Evolutionary conservation across 352 stramenopile species (phyloP).

Genomic region (Plasmopara halstedii): DNA sequence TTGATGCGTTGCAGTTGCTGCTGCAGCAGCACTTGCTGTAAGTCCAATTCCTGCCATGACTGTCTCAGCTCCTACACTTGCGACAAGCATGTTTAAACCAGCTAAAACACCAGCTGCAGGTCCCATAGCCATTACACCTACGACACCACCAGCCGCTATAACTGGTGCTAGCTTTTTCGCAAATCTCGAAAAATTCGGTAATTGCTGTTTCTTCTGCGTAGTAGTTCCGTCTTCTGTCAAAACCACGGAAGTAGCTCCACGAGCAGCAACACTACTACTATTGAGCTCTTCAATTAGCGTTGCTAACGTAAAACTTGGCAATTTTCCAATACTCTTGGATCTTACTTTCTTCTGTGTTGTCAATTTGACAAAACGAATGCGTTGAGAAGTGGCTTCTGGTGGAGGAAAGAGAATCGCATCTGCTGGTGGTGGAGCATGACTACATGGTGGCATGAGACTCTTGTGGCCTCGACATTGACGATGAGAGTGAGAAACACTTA

Average conservation of each 20-base stretch:
- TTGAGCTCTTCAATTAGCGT: slow-evolving; percentile 33
- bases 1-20: slow-evolving; percentile 44
- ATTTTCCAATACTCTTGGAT: not conserved
- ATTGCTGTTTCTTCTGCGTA: slow-evolving; percentile 8
- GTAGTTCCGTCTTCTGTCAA: not conserved
- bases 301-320: slow-evolving; percentile 23
- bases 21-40: slow-evolving; percentile 44
- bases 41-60: slow-evolving; percentile 52
- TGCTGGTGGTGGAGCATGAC: slow-evolving; percentile 6
- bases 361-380: not conserved
- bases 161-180: slow-evolving; percentile 37
- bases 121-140: slow-evolving; percentile 43
- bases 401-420: slow-evolving; percentile 15
- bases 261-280: slow-evolving; percentile 8
- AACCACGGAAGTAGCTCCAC: not conserved
- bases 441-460: slow-evolving; percentile 27
- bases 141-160: slow-evolving; percentile 47
- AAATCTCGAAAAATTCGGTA: slow-evolving; percentile 20
- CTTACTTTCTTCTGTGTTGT: slow-evolving; percentile 1
- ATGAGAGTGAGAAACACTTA: slow-evolving; percentile 39
- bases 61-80: slow-evolving; percentile 43
- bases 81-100: slow-evolving; percentile 50
- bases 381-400: not conserved
- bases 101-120: slow-evolving; percentile 42
- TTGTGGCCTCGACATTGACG: slow-evolving; percentile 35